These are phyloP conservation scores for Mesotaenium endlicherianum DNA, from an alignment of 139 green algal genomes.

Conservation along the genomic window DNA sequence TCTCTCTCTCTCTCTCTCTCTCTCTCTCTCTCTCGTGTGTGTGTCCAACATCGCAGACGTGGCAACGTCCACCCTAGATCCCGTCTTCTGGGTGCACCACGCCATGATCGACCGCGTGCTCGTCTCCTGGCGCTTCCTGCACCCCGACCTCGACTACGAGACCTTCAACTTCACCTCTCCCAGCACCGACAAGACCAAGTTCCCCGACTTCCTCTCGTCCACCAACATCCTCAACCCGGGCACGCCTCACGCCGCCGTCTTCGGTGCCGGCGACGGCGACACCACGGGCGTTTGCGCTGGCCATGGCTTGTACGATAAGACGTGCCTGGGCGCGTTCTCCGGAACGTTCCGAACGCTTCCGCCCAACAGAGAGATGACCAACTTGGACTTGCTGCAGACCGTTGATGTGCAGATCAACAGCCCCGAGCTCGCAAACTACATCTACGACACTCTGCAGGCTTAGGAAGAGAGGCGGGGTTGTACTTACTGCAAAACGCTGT, in stretches of 20 bases:
- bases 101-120: neutral
- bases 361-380: too few species aligned
- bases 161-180: neutral
- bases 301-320: neutral
- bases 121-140: neutral
- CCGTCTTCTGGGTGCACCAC: neutral
- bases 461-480: too few species aligned
- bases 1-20: too few species aligned
- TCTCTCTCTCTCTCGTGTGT: too few species aligned
- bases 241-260: neutral
- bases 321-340: neutral
- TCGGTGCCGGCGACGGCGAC: neutral
- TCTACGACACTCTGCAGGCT: too few species aligned
- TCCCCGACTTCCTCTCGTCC: neutral
- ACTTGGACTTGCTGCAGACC: neutral
- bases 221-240: neutral
- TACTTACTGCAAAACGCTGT: too few species aligned
- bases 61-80: neutral
- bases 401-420: constrained; percentile 9
- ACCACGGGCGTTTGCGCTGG: neutral
- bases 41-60: too few species aligned
- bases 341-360: neutral
- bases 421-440: neutral
- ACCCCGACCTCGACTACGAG: neutral
- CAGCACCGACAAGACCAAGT: neutral